phyloP scores from a whole-genome alignment of 179 eudicot genomes.

The Spergularia azorica region DNA sequence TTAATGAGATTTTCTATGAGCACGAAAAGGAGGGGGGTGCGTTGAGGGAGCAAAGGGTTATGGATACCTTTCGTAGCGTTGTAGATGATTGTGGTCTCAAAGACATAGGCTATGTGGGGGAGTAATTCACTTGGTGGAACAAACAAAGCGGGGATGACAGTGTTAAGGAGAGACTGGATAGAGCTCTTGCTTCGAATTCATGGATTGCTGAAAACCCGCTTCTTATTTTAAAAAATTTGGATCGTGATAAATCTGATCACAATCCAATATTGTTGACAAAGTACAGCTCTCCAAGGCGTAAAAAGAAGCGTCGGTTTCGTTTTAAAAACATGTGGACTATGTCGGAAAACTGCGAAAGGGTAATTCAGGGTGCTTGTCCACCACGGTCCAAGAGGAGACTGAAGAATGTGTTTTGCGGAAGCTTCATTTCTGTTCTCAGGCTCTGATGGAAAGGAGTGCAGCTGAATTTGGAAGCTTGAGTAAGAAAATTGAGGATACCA shows the following conservation, averaged over 20 bases:
- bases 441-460: too few relatives aligned
- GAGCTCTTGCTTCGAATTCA: background rate
- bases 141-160: background rate
- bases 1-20: background rate
- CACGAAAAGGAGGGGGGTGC: background rate
- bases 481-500: too few relatives aligned
- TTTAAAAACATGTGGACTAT: background rate
- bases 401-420: too few relatives aligned
- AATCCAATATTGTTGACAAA: background rate
- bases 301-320: background rate
- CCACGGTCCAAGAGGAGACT: too few relatives aligned
- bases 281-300: too few relatives aligned
- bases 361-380: too few relatives aligned
- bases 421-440: too few relatives aligned
- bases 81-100: background rate
- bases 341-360: too few relatives aligned
- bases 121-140: background rate
- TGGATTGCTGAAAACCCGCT: background rate
- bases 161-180: background rate
- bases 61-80: background rate
- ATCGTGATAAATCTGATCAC: background rate
- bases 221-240: background rate
- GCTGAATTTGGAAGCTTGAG: too few relatives aligned
- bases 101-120: background rate
- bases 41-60: too few relatives aligned